Conservation (phyloP, 208 protist species). For the Phytomonas sp. region DNA sequence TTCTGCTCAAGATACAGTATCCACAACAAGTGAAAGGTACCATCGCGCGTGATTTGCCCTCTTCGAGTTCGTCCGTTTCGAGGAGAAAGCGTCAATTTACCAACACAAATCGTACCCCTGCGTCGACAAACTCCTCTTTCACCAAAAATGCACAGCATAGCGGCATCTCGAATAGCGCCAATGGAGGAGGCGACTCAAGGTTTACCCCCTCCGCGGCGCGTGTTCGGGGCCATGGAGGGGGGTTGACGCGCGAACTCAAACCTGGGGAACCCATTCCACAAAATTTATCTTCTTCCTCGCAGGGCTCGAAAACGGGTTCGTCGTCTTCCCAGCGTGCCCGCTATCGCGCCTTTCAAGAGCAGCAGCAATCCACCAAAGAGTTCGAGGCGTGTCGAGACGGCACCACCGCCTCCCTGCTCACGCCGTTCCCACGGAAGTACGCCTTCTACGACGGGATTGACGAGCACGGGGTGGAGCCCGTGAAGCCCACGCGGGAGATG, state of each 20-base stretch:
- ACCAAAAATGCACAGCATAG: neutral
- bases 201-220: neutral
- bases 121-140: neutral
- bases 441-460: slow-evolving; percentile 71
- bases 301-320: neutral
- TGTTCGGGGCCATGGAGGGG: neutral
- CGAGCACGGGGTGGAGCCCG: slow-evolving; percentile 31
- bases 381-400: neutral
- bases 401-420: slow-evolving; percentile 46
- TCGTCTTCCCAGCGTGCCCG: slow-evolving; percentile 18
- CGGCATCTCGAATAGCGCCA: neutral
- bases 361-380: slow-evolving; percentile 12
- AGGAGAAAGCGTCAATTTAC: neutral
- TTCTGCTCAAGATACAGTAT: slow-evolving; percentile 7
- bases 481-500: slow-evolving; percentile 27
- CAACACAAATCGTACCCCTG: neutral
- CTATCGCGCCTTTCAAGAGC: slow-evolving; percentile 15
- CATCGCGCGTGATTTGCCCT: neutral
- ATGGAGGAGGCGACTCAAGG: neutral
- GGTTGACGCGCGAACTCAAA: neutral
- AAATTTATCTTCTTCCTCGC: neutral
- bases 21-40: neutral
- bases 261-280: neutral
- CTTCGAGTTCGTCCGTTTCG: neutral
- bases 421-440: slow-evolving; percentile 50